These are phyloP conservation scores for Canna indica DNA, from an alignment of 176 grass and related monocot species.

Conservation along the genomic window DNA sequence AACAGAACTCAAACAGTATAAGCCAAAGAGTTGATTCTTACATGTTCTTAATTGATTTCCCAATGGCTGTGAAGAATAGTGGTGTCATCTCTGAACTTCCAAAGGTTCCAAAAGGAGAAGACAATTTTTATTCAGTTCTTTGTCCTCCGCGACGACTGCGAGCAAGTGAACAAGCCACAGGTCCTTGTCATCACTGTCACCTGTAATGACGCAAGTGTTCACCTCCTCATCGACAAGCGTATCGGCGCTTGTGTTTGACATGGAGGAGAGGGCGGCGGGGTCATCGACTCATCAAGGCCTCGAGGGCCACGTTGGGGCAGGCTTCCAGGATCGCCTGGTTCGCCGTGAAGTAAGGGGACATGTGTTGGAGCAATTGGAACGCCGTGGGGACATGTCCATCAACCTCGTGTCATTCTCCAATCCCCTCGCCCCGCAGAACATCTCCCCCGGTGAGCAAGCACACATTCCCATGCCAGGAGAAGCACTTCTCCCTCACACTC, in stretches of 20 bases:
- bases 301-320: too few relatives aligned
- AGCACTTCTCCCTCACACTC: slow-evolving; percentile 25
- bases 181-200: slow-evolving; percentile 34
- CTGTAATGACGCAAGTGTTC: not conserved
- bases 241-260: slow-evolving; percentile 34
- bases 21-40: not conserved
- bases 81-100: slow-evolving; percentile 2
- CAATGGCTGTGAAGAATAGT: not conserved
- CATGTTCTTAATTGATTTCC: not conserved
- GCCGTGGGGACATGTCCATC: too few relatives aligned
- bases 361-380: too few relatives aligned
- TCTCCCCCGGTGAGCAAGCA: slow-evolving; percentile 46
- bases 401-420: slow-evolving; percentile 54
- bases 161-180: slow-evolving; percentile 56
- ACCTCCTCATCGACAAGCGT: slow-evolving; percentile 31
- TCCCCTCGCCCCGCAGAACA: slow-evolving; percentile 52
- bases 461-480: slow-evolving; percentile 31
- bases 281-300: slow-evolving; percentile 20
- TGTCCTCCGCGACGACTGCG: slow-evolving; percentile 34
- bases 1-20: not conserved
- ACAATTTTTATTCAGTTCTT: not conserved
- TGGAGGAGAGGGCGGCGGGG: slow-evolving; percentile 23
- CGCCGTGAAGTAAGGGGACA: too few relatives aligned
- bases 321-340: too few relatives aligned
- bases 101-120: slow-evolving; percentile 14